phyloP scores from a whole-genome alignment of 495 filamentous ascomycete species.

The Cercophora samala region DNA sequence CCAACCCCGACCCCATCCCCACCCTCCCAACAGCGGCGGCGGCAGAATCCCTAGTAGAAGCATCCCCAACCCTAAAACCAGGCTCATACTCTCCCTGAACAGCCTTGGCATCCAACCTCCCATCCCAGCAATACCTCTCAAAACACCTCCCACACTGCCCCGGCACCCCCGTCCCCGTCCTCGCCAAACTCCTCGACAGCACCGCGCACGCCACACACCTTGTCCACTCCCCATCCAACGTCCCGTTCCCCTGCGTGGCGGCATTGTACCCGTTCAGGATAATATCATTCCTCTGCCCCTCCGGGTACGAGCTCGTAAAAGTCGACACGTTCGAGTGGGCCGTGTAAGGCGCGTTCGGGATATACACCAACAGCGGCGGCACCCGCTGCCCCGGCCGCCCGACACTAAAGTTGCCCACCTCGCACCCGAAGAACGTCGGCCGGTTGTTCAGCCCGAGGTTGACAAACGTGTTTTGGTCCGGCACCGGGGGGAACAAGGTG shows the following conservation, averaged over 20 bases:
- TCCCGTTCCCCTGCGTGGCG: conserved; percentile 77
- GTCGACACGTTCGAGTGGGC: conserved; percentile 71
- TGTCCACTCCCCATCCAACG: conserved; percentile 67
- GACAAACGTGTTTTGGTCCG: conserved; percentile 81
- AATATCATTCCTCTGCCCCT: conserved; percentile 65
- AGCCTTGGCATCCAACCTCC: conserved; percentile 51
- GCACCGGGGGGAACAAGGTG: conserved; percentile 78
- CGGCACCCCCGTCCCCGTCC: conserved; percentile 62
- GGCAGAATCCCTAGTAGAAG: conserved; percentile 9
- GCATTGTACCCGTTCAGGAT: conserved; percentile 81
- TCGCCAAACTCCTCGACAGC: conserved; percentile 67
- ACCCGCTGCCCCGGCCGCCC: conserved; percentile 31
- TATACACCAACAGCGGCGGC: conserved; percentile 77
- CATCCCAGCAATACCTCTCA: conserved; percentile 82
- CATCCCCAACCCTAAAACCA: conserved; percentile 26
- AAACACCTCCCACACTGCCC: conserved; percentile 73
- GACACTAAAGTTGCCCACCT: conserved; percentile 62
- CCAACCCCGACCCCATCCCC: conserved; percentile 6
- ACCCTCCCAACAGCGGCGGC: conserved; percentile 4
- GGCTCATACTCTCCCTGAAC: conserved; percentile 35
- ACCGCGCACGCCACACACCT: conserved; percentile 85
- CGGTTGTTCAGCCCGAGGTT: conserved; percentile 79
- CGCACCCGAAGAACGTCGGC: conserved; percentile 92
- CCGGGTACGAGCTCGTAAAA: conserved; percentile 59
- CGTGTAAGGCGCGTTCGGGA: conserved; percentile 84